Conservation (phyloP, 352 stramenopile genomes). For the Saprolegnia diclina region DNA sequence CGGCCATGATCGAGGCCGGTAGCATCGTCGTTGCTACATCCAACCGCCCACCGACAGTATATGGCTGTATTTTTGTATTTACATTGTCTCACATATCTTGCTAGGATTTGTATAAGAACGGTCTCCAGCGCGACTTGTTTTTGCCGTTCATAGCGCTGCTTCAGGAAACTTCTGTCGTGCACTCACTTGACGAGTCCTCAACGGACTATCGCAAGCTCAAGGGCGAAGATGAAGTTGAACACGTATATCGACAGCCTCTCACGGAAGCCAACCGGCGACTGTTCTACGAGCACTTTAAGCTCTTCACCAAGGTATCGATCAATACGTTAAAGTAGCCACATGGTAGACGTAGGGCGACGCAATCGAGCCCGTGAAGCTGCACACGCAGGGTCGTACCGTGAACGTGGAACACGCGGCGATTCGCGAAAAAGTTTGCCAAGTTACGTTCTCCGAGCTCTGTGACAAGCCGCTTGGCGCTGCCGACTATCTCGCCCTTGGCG, state of each 20-base stretch:
- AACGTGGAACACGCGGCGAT: conserved; percentile 52
- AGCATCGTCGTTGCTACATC: conserved; percentile 96
- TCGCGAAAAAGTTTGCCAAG: conserved; percentile 60
- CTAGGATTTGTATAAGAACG: conserved; percentile 93
- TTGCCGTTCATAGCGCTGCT: conserved; percentile 95
- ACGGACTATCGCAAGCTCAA: conserved; percentile 83
- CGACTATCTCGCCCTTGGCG: conserved; percentile 93
- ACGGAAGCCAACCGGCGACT: conserved; percentile 40
- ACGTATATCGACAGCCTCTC: conserved; percentile 66
- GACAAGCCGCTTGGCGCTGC: conserved; percentile 86
- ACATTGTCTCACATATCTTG: background rate
- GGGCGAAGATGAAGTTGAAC: conserved; percentile 44
- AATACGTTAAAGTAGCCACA: background rate
- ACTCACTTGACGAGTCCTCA: conserved; percentile 64
- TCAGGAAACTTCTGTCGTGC: conserved; percentile 76
- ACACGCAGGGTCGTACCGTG: conserved; percentile 64
- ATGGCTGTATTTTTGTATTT: background rate
- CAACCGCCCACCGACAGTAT: conserved; percentile 83
- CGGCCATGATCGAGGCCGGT: conserved; percentile 79
- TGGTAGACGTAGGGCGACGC: conserved; percentile 16
- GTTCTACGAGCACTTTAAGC: conserved; percentile 66
- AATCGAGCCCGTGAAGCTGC: conserved; percentile 30
- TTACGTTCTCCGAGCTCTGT: conserved; percentile 96
- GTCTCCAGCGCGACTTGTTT: conserved; percentile 94
- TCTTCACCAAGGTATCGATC: conserved; percentile 39